These are phyloP conservation scores for Kuraishia cidri DNA, from an alignment of 805 yeast genomes.

Conservation along the genomic window DNA sequence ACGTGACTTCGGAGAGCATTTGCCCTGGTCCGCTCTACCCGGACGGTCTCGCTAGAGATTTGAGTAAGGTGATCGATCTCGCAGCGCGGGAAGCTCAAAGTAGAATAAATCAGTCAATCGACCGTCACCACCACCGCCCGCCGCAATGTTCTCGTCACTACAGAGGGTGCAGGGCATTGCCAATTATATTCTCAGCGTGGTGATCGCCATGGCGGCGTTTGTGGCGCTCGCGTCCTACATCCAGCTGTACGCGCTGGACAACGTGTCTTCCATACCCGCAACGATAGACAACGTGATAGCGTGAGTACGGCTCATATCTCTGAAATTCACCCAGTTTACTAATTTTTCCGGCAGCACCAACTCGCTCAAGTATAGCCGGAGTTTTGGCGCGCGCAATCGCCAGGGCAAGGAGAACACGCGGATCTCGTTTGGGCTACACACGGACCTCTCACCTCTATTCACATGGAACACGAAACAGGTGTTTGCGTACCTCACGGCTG, in stretches of 20 bases:
- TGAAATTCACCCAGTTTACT: background rate
- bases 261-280: background rate
- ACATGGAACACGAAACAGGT: conserved; percentile 97
- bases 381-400: conserved; percentile 59
- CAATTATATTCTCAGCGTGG: conserved; percentile 45
- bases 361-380: conserved; percentile 42
- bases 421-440: conserved; percentile 61
- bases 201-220: conserved; percentile 34
- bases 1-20: too few relatives aligned
- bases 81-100: too few relatives aligned
- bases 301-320: background rate
- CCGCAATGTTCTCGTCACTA: conserved; percentile 3
- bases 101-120: too few relatives aligned
- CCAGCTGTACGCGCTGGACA: conserved; percentile 28
- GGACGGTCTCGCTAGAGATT: too few relatives aligned
- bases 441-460: conserved; percentile 73
- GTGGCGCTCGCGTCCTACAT: conserved; percentile 37
- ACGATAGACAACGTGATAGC: background rate
- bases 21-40: too few relatives aligned
- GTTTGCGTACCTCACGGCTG: conserved; percentile 86
- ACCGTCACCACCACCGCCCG: background rate
- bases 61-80: too few relatives aligned
- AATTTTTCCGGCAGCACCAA: too few relatives aligned
- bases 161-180: conserved; percentile 32
- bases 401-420: conserved; percentile 71